Evolutionary conservation across 495 filamentous ascomycete genomes (phyloP), one percentile per base, ranked within the genome.

Genomic region (Lophiostoma macrostomum): DNA sequence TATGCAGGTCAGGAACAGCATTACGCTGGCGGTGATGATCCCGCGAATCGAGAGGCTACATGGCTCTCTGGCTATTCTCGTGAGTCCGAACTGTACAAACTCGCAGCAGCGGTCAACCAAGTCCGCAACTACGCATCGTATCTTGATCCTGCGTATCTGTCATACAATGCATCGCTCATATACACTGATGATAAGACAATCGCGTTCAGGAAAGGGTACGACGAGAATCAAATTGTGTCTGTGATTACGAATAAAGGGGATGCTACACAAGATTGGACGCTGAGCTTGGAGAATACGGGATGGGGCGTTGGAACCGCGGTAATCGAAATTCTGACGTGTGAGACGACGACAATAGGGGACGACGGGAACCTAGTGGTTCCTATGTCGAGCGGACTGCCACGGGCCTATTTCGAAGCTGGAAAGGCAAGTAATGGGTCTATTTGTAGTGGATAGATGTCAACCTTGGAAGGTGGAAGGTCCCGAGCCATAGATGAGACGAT

Each of bases 1-100:
- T 86, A 85, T 58, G 71, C 77, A 55, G 87, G 87, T 14, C 85
- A 89, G 64, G 87, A 91, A 65, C 86, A 91, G 51, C 79, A 80
- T 42, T 83, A 82, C 63, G 61, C 67, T 5, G 85, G 86, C 40
- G 62, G 69, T 10, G 69, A 46, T 40, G 79, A 80, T 29, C 86
- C 86, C 0, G 54, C 67, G 27, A 86, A 90, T 65, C 83, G 88
- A 35, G 86, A 90, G 66, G 85, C 87, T 25, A 61, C 89, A 34
- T 93, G 88, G 88, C 71, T 79, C 14, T 79, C 80, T 25, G 68
- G 69, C 5, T 93, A 87, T 67, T 64, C 75, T 43, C 86, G 80
- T 20, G 63, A 63, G 14, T 61, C 79, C 0, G 67, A 77, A 12
- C 73, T 90, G 1, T 90, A 88, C 73, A 70, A 67, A 6, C 75